Base-by-base conservation (phyloP, 139 green algal species). In the Volvox reticuliferus region DNA sequence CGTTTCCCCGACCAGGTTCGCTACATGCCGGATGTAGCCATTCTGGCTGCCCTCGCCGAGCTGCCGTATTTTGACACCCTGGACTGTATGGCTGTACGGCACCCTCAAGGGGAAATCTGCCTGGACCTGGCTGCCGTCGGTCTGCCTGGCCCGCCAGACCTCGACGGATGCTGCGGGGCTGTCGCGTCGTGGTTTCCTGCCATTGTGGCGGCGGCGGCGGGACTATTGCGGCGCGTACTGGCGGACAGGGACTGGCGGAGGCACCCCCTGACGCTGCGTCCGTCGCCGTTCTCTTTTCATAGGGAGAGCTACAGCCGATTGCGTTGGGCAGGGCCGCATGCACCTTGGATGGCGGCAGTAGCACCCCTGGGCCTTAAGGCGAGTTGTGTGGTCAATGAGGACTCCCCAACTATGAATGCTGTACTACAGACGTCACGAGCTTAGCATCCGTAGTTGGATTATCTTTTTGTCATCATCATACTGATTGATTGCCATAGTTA, bases 211-310 rank as follows among this genome's bases (percentile, higher is more conserved):
- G 84, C 84, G 37, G 67, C 84, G 0, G 84, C 68, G 36, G 28
- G 68, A 36, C 84, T 89, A 68, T 68, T 89, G 67, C 36, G 44
- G 36, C 67, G 84, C 0, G 0, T 69, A 36, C 68, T 89, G 35
- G 6, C 16, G 0, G 36, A 68, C 16, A 68, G 26, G 13, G 84
- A 89, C 84, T 89, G 84, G 84, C 26, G 14, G 67, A 67, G 84
- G 13, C 84, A 89, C 68, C 68, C 84, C 16, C 84, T 89, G 36
- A 89, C 84, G 44, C 37, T 89, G 84, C 37, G 84, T 32, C 84
- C 84, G 18, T 89, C 84, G 84, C 84, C 84, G 30, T 81, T 89
- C 36, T 68, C 84, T 26, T 89, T 81, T 28, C 37, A 69, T 16
- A 63, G 36, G 0, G 12, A 44, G 22, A 28, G 84, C 85, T 82